These are phyloP conservation scores for Phoma sp. DNA, from an alignment of 2,329 filamentous ascomycete genomes.

Conservation along the genomic window DNA sequence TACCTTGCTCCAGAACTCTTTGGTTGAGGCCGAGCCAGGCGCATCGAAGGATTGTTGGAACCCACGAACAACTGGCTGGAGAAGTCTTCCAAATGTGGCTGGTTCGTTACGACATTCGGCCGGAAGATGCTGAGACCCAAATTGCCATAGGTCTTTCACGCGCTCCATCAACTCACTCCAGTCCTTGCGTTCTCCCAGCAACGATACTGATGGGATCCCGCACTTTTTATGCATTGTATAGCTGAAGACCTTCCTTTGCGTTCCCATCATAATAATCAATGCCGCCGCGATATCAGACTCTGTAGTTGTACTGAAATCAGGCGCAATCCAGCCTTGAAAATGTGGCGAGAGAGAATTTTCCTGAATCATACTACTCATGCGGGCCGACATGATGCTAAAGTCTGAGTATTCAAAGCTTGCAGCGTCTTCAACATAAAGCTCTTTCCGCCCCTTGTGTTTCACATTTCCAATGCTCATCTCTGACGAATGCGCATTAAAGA, in stretches of 20 bases:
- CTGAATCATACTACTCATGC: slow-evolving; percentile 52
- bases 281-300: slow-evolving; percentile 54
- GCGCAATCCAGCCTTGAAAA: slow-evolving; percentile 59
- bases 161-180: slow-evolving; percentile 54
- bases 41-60: background rate
- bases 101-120: background rate
- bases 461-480: slow-evolving; percentile 33
- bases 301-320: slow-evolving; percentile 61
- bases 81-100: background rate
- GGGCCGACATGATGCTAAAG: slow-evolving; percentile 38
- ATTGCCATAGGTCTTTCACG: slow-evolving; percentile 54
- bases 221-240: slow-evolving; percentile 47
- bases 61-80: background rate
- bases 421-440: slow-evolving; percentile 6
- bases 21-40: background rate
- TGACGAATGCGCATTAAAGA: slow-evolving; percentile 25
- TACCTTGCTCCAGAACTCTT: background rate
- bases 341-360: slow-evolving; percentile 52
- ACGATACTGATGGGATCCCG: slow-evolving; percentile 61
- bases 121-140: slow-evolving; percentile 43
- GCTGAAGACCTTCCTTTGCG: slow-evolving; percentile 59
- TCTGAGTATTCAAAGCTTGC: background rate
- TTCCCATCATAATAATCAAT: slow-evolving; percentile 60
- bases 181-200: slow-evolving; percentile 58
- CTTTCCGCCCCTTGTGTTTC: slow-evolving; percentile 35